These are phyloP conservation scores for Solanum chmielewskii DNA, from an alignment of 257 asterid genomes.

Conservation along the genomic window DNA sequence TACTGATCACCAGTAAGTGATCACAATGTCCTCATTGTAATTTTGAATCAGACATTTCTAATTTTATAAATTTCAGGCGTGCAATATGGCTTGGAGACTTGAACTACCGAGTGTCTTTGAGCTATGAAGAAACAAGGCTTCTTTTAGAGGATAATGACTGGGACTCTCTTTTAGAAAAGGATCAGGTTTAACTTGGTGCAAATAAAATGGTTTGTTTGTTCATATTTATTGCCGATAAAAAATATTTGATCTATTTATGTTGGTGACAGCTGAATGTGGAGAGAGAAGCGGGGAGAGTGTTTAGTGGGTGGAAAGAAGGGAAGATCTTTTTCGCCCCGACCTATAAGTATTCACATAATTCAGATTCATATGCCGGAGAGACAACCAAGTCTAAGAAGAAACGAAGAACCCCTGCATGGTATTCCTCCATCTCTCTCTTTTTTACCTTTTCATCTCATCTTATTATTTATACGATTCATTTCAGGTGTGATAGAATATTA, in stretches of 20 bases:
- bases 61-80: slow-evolving; percentile 39
- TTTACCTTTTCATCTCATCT: not conserved
- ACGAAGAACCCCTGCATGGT: slow-evolving; percentile 93
- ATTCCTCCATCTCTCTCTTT: not conserved
- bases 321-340: slow-evolving; percentile 82
- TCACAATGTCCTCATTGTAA: too few relatives aligned
- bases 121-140: slow-evolving; percentile 62
- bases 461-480: not conserved
- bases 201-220: too few relatives aligned
- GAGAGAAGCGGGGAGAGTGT: slow-evolving; percentile 75
- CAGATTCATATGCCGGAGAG: slow-evolving; percentile 76
- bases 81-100: slow-evolving; percentile 89
- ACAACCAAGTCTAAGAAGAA: slow-evolving; percentile 68
- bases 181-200: slow-evolving; percentile 42
- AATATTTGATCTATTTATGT: not conserved
- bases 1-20: slow-evolving; percentile 60
- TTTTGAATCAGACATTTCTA: too few relatives aligned
- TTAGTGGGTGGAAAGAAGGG: slow-evolving; percentile 81
- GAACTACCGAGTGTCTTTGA: slow-evolving; percentile 77
- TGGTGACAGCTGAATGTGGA: slow-evolving; percentile 54
- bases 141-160: slow-evolving; percentile 70
- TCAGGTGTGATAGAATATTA: slow-evolving; percentile 85
- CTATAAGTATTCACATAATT: slow-evolving; percentile 71
- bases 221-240: not conserved
- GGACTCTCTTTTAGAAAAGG: slow-evolving; percentile 73